Evolutionary conservation across 2,329 filamentous ascomycete species (phyloP).

Genomic region (Fusarium avenaceum): DNA sequence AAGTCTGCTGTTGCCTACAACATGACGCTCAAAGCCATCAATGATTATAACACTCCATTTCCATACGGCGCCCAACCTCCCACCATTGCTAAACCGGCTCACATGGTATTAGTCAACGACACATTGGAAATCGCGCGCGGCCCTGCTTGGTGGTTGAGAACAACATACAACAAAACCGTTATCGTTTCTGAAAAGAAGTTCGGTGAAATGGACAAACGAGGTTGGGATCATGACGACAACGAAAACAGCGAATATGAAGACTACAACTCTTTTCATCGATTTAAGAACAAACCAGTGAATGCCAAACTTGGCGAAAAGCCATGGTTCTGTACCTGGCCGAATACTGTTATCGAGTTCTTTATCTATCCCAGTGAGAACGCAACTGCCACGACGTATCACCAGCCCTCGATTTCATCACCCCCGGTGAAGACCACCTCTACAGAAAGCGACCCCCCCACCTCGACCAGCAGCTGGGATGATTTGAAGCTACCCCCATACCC

Average conservation of each 20-base stretch:
- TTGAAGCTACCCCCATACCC: conserved; percentile 58
- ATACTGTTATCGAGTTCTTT: conserved; percentile 68
- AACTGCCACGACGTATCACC: conserved; percentile 49
- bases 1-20: conserved; percentile 57
- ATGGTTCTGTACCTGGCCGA: conserved; percentile 72
- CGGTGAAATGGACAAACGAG: conserved; percentile 50
- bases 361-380: conserved; percentile 68
- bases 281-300: conserved; percentile 40
- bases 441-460: conserved; percentile 13
- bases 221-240: conserved; percentile 34
- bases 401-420: conserved; percentile 15
- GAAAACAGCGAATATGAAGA: conserved; percentile 31
- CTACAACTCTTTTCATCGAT: conserved; percentile 38
- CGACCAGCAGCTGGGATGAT: conserved; percentile 10
- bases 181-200: conserved; percentile 62
- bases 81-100: conserved; percentile 54
- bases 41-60: conserved; percentile 54
- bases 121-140: conserved; percentile 62
- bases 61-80: conserved; percentile 69
- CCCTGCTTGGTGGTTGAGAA: conserved; percentile 68
- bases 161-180: conserved; percentile 69
- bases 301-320: conserved; percentile 64
- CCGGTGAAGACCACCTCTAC: conserved; percentile 18
- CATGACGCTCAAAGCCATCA: conserved; percentile 55
- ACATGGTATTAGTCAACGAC: conserved; percentile 66